Evolutionary conservation across 345 rosid species (phyloP).

Genomic region (Cardamine occulta): DNA sequence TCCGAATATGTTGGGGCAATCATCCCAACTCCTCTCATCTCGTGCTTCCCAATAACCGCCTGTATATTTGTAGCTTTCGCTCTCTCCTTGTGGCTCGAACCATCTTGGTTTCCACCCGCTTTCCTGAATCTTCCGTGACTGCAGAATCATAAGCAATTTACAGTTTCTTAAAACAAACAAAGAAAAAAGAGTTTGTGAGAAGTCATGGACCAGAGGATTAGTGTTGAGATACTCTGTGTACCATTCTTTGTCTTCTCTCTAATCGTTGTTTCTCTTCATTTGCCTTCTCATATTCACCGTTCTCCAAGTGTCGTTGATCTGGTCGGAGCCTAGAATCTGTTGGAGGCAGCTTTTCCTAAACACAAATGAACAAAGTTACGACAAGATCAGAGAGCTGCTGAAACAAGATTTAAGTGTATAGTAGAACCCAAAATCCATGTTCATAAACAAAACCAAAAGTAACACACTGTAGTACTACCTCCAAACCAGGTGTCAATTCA

Average conservation of each 20-base stretch:
- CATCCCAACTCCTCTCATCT: slow-evolving; percentile 64
- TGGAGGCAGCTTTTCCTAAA: slow-evolving; percentile 93
- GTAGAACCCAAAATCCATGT: slow-evolving; percentile 2
- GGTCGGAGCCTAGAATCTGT: slow-evolving; percentile 98
- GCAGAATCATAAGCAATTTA: slow-evolving; percentile 23
- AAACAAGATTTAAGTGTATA: neutral
- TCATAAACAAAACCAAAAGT: neutral
- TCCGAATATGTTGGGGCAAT: slow-evolving; percentile 81
- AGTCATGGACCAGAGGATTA: neutral
- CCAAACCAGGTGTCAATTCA: slow-evolving; percentile 82
- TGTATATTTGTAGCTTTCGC: slow-evolving; percentile 61
- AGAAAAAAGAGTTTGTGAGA: neutral
- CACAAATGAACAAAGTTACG: neutral
- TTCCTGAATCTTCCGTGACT: slow-evolving; percentile 90
- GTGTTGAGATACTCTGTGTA: slow-evolving; percentile 37
- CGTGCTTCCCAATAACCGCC: slow-evolving; percentile 99
- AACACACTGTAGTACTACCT: slow-evolving; percentile 55
- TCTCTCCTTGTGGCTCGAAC: slow-evolving; percentile 65
- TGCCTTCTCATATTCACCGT: slow-evolving; percentile 96
- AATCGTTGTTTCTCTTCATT: slow-evolving; percentile 88
- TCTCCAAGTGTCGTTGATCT: slow-evolving; percentile 94
- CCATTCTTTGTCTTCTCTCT: slow-evolving; percentile 96
- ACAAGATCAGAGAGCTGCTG: neutral
- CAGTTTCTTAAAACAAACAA: neutral
- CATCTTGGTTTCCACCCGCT: slow-evolving; percentile 93